phyloP scores from a whole-genome alignment of 1,139 yeast genomes.

The Martiniozyma asiatica region DNA sequence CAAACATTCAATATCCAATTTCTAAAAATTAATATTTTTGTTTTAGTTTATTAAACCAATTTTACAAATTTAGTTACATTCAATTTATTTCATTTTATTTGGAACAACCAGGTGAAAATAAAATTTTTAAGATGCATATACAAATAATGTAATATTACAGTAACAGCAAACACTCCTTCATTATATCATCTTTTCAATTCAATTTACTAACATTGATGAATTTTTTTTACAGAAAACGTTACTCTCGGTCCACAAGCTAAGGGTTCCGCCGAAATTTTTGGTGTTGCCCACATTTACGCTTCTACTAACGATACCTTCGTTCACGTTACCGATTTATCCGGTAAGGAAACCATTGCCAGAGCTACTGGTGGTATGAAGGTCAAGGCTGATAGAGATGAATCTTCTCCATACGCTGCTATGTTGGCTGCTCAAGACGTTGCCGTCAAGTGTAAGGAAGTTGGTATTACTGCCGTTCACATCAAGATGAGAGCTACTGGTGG shows the following conservation, averaged over 20 bases:
- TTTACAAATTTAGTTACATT: too few species aligned
- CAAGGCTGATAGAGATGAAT: conserved; percentile 99
- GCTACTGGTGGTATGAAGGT: conserved; percentile 99
- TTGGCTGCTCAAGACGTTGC: conserved; percentile 99
- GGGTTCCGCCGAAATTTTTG: conserved; percentile 97
- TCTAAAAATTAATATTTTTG: too few species aligned
- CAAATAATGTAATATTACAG: too few species aligned
- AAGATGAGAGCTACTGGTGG: conserved; percentile 99
- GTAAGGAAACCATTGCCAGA: conserved; percentile 99
- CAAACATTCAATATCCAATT: too few species aligned
- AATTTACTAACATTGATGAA: conserved; percentile 11
- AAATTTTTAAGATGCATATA: too few species aligned
- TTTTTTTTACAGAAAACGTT: conserved; percentile 39
- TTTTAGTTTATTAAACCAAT: too few species aligned
- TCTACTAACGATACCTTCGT: conserved; percentile 99
- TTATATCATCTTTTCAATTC: too few species aligned
- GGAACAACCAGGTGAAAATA: too few species aligned
- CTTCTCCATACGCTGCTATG: conserved; percentile 99
- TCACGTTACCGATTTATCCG: conserved; percentile 98
- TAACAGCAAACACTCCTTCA: too few species aligned
- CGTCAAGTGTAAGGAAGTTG: conserved; percentile 97
- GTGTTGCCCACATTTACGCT: conserved; percentile 99
- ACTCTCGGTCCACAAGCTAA: conserved; percentile 78
- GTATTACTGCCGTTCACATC: conserved; percentile 98
- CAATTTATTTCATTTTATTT: too few species aligned